Evolutionary conservation across 371 early-diverging fungal species (phyloP), one percentile per base, ranked within the genome.

Genomic region (Mucor indicus): DNA sequence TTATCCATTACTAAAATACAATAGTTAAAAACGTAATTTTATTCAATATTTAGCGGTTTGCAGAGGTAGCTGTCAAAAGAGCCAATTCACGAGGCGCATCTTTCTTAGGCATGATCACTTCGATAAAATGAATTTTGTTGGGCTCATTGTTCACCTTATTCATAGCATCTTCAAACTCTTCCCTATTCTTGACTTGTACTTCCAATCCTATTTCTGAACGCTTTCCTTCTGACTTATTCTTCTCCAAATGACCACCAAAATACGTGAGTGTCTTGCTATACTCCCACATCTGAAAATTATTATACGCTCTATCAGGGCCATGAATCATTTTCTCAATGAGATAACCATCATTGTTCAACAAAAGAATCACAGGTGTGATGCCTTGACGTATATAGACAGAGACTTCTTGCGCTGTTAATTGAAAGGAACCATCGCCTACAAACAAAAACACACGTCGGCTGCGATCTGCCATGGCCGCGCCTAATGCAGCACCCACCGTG

Each of bases 371-470:
- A 13, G 73, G 75, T 1, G 57, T 63, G 9, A 74, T 37, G n/a
- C 72, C 74, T 39, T 68, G 62, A 20, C 75, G 74, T n/a, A 75
- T 57, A 52, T 73, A 67, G 12, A 66, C 69, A 12, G 75, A 69
- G 12, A 79, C 32, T 41, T 72, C 77, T 38, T 71, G 69, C 8
- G 56, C 69, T 3, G 77, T 73, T 38, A 79, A 19, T 41, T 79
- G 80, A 60, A 71, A 76, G 5, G 71, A 69, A 2, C 79, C 81
- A 48, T 80, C 79, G 27, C 79, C 81, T 4, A 76, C 71, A 41
- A 78, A 67, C 40, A 80, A 50, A 35, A 45, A 64, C 9, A 64
- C 63, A 35, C 58, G 48, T 17, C 68, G 54, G 4, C 25, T 25
- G 13, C 63, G 54, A 16, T 46, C 72, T 17, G 72, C 72, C 13